Conservation (phyloP, 208 protist species). For the Entamoeba invadens region DNA sequence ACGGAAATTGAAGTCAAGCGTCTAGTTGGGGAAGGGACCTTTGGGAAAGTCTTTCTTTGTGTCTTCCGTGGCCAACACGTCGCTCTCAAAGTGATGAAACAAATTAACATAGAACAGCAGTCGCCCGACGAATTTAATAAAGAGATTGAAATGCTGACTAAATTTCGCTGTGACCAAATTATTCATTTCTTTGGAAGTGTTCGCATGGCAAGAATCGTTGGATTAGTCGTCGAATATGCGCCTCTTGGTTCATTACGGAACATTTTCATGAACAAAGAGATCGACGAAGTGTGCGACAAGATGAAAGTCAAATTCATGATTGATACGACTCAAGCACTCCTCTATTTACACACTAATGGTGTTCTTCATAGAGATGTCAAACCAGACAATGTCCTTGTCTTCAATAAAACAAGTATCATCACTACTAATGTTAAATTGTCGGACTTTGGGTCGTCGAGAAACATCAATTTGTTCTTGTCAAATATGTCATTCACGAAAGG, state of each 20-base stretch:
- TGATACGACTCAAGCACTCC: neutral
- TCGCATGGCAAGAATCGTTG: neutral
- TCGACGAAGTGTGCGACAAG: neutral
- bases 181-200: neutral
- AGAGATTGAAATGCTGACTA: neutral
- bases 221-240: neutral
- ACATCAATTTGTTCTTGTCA: neutral
- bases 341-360: neutral
- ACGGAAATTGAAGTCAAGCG: neutral
- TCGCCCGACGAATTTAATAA: neutral
- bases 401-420: neutral
- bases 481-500: neutral
- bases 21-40: neutral
- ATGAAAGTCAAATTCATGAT: neutral
- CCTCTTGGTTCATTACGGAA: neutral
- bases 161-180: neutral
- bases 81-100: neutral
- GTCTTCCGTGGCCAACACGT: neutral
- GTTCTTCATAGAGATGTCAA: neutral
- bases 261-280: neutral
- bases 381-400: neutral
- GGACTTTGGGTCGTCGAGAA: neutral
- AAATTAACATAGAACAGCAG: neutral
- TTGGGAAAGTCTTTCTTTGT: neutral
- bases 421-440: neutral